A percentile compares a stretch with the other conserved stretches of the same genome.
These are phyloP conservation scores for Ganoderma leucocontextum DNA, from an alignment of 1,284 basidiomycete genomes.

Conservation along the genomic window DNA sequence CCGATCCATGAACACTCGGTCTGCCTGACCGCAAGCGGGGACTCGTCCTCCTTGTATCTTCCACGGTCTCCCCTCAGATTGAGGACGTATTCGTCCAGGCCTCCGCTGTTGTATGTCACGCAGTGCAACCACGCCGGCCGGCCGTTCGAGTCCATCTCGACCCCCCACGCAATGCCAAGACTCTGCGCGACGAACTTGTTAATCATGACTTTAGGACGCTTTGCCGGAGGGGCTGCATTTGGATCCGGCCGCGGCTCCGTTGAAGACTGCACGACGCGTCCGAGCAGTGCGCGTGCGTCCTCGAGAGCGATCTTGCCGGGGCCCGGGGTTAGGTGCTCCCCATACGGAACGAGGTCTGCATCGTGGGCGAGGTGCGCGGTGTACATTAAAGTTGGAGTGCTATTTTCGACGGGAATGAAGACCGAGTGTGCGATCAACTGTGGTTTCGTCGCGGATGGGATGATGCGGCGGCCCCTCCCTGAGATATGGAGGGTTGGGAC, in stretches of 20 bases:
- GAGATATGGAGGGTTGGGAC: constrained; percentile 17
- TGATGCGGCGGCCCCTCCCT: constrained; percentile 18
- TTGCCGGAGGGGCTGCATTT: too few species aligned
- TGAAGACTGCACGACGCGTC: constrained; percentile 25
- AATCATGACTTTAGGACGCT: constrained; percentile 20
- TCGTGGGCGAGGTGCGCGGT: too few species aligned
- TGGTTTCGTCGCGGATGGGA: constrained; percentile 17
- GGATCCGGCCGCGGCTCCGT: constrained; percentile 13
- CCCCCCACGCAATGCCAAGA: constrained; percentile 23
- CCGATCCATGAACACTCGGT: too few species aligned
- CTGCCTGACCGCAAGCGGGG: too few species aligned
- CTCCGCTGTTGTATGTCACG: too few species aligned
- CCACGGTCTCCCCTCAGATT: too few species aligned
- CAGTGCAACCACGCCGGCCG: background rate
- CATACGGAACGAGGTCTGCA: constrained; percentile 14
- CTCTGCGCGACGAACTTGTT: constrained; percentile 12
- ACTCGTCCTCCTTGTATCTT: too few species aligned
- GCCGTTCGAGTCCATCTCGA: background rate
- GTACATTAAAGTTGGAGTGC: too few species aligned
- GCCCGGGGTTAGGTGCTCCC: constrained; percentile 9
- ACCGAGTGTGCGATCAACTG: constrained; percentile 16
- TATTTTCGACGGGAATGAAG: constrained; percentile 27
- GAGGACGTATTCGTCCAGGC: too few species aligned
- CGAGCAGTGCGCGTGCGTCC: constrained; percentile 23
- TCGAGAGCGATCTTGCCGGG: constrained; percentile 15